Evolutionary conservation across 2,329 filamentous ascomycete genomes (phyloP).

Genomic region (Knoxdaviesia capensis): DNA sequence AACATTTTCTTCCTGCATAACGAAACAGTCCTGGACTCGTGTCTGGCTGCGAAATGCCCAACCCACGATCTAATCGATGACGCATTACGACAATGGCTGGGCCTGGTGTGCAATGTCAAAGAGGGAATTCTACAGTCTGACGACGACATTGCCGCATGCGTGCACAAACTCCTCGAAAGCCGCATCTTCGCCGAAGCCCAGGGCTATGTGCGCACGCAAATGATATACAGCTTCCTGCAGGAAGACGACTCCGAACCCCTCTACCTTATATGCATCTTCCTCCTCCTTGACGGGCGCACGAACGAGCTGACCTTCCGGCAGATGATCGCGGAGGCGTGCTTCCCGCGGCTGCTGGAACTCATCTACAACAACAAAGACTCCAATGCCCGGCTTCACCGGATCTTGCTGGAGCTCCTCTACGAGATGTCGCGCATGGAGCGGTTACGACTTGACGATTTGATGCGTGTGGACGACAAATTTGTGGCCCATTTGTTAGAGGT

Average conservation of each 20-base stretch:
- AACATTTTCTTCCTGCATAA: too few relatives aligned
- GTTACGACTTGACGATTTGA: constrained; percentile 54
- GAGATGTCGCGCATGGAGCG: constrained; percentile 91
- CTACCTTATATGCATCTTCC: constrained; percentile 62
- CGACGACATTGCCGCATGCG: constrained; percentile 62
- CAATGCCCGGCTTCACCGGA: constrained; percentile 49
- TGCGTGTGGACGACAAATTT: constrained; percentile 63
- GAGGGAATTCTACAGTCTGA: constrained; percentile 57
- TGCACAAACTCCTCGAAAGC: constrained; percentile 58
- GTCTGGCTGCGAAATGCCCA: constrained; percentile 24
- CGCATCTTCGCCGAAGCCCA: constrained; percentile 52
- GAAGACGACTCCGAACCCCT: constrained; percentile 71
- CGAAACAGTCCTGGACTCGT: constrained; percentile 23
- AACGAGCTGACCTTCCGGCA: constrained; percentile 63
- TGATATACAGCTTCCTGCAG: constrained; percentile 76
- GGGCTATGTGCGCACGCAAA: constrained; percentile 79
- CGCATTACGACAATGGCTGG: constrained; percentile 64
- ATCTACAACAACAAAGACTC: constrained; percentile 19
- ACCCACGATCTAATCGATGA: constrained; percentile 54
- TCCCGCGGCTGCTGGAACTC: constrained; percentile 64
- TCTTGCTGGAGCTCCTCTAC: constrained; percentile 77
- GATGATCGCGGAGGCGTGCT: constrained; percentile 76
- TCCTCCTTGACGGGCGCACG: constrained; percentile 68
- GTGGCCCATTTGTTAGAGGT: constrained; percentile 67
- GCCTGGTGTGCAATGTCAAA: constrained; percentile 56